Conservation (phyloP, 441 rosid genomes). For the Dalechampia spathulata region DNA sequence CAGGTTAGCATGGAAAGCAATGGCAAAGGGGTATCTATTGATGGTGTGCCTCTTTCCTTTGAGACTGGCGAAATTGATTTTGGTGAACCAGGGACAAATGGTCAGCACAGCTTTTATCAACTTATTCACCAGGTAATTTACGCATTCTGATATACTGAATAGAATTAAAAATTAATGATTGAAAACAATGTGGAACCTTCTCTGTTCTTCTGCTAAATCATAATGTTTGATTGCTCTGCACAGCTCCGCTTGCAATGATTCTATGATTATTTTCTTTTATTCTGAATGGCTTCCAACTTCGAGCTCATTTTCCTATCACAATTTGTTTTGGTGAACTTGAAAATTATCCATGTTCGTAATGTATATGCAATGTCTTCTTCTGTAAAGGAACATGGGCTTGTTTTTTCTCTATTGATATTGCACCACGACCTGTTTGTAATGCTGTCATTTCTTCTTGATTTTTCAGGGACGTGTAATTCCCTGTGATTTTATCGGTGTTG, state of each 20-base stretch:
- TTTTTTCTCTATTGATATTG: not conserved
- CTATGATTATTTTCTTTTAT: not conserved
- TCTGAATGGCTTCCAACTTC: not conserved
- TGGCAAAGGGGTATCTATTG: conserved; percentile 97
- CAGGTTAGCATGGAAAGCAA: conserved; percentile 99
- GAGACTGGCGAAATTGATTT: conserved; percentile 97
- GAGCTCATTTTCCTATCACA: not conserved
- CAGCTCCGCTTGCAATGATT: not conserved
- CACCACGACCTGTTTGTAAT: conserved; percentile 6
- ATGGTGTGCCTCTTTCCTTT: conserved; percentile 71
- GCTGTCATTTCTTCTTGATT: conserved; percentile 16
- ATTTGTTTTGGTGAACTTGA: not conserved
- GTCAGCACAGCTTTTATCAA: conserved; percentile 99
- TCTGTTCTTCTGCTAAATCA: not conserved
- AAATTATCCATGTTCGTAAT: not conserved
- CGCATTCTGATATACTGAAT: not conserved
- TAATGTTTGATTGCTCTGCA: not conserved
- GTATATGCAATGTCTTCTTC: not conserved
- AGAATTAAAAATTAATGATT: not conserved
- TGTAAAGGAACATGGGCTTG: not conserved
- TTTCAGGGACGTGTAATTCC: conserved; percentile 86
- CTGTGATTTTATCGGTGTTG: conserved; percentile 83
- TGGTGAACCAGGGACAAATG: conserved; percentile 98
- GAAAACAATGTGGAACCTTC: not conserved
- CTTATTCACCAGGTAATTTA: conserved; percentile 85